Conservation (phyloP, 345 rosid species). For the Lagerstroemia speciosa region DNA sequence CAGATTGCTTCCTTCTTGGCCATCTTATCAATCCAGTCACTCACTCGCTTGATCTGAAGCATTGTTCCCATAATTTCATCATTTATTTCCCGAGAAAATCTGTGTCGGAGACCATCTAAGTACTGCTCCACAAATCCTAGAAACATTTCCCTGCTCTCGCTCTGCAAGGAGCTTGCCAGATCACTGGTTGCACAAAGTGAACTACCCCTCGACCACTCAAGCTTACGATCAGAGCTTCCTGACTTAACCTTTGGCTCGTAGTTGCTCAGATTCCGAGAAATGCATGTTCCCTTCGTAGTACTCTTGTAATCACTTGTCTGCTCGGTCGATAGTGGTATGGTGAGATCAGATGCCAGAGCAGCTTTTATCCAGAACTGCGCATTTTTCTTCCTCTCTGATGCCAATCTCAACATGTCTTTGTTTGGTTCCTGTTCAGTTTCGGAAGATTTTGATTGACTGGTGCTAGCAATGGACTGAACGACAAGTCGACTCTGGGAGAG, state of each 20-base stretch:
- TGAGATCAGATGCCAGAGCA: slow-evolving; percentile 52
- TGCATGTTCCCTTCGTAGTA: neutral
- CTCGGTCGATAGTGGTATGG: slow-evolving; percentile 14
- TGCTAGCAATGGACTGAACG: slow-evolving; percentile 26
- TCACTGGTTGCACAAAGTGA: slow-evolving; percentile 21
- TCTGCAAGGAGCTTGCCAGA: slow-evolving; percentile 30
- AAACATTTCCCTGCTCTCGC: slow-evolving; percentile 42
- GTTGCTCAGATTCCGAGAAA: slow-evolving; percentile 15
- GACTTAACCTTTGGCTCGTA: slow-evolving; percentile 14
- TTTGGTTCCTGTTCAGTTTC: slow-evolving; percentile 13
- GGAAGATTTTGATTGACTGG: slow-evolving; percentile 10
- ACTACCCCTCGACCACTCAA: slow-evolving; percentile 28
- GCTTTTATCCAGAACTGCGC: slow-evolving; percentile 50
- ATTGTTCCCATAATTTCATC: slow-evolving; percentile 34
- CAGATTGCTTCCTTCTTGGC: slow-evolving; percentile 10
- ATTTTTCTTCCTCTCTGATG: slow-evolving; percentile 38
- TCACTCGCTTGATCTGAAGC: slow-evolving; percentile 50
- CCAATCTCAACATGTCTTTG: slow-evolving; percentile 21
- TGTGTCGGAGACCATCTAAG: slow-evolving; percentile 32
- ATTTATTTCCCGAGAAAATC: slow-evolving; percentile 23
- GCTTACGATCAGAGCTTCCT: slow-evolving; percentile 12
- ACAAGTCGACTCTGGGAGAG: slow-evolving; percentile 34
- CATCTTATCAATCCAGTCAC: slow-evolving; percentile 50
- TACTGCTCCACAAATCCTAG: slow-evolving; percentile 45
- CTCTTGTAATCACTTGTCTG: neutral